Evolutionary conservation across 257 asterid species (phyloP).

Genomic region (Sherardia arvensis): DNA sequence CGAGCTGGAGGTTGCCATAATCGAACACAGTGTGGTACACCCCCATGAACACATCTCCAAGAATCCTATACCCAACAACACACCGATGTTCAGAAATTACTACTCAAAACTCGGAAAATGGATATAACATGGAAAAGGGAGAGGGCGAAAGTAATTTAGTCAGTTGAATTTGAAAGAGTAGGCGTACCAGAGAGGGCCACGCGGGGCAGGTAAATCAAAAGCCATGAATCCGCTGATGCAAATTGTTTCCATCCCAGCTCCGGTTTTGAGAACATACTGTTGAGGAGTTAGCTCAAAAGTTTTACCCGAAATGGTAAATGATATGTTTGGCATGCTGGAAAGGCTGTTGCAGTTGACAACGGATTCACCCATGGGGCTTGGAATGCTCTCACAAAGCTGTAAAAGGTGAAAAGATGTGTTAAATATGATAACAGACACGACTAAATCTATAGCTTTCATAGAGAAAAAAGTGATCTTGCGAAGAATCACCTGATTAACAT

Average conservation of each 20-base stretch:
- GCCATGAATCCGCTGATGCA: constrained; percentile 95
- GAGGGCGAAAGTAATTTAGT: background rate
- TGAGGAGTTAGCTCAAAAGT: constrained; percentile 64
- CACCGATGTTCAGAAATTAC: background rate
- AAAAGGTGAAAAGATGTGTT: constrained; percentile 8
- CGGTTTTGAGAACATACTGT: constrained; percentile 74
- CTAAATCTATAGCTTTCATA: background rate
- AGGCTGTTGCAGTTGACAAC: constrained; percentile 49
- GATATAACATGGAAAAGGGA: background rate
- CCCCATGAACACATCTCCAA: constrained; percentile 97
- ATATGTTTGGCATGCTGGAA: constrained; percentile 52
- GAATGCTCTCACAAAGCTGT: constrained; percentile 81
- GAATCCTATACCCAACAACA: constrained; percentile 54
- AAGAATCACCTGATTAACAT: constrained; percentile 64
- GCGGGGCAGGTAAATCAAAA: constrained; percentile 73
- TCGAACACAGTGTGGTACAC: constrained; percentile 89
- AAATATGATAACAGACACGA: background rate
- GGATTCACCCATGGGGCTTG: constrained; percentile 88
- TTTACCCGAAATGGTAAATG: constrained; percentile 63
- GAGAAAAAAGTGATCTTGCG: background rate
- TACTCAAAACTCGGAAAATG: background rate
- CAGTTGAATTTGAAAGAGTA: background rate
- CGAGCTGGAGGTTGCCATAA: constrained; percentile 66
- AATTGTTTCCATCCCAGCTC: constrained; percentile 40
- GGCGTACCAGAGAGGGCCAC: constrained; percentile 87